A percentile compares a stretch with the other conserved stretches of the same genome.
Evolutionary conservation across 352 stramenopile species (phyloP).

Genomic region (Globisporangium irregulare): DNA sequence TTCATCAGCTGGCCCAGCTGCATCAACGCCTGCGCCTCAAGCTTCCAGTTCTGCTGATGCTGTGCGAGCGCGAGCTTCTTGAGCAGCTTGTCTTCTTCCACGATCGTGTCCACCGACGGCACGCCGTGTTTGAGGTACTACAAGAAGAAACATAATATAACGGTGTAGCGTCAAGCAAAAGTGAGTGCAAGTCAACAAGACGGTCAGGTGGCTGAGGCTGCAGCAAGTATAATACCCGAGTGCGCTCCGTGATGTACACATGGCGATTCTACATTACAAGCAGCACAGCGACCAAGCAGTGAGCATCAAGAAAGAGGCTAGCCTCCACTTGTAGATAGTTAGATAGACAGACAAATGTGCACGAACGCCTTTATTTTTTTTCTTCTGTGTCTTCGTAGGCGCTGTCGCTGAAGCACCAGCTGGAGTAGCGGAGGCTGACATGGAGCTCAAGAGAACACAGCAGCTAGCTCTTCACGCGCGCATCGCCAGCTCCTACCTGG

Average conservation of each 20-base stretch:
- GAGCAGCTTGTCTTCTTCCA: constrained; percentile 68
- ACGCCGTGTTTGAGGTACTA: constrained; percentile 73
- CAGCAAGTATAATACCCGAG: constrained; percentile 31
- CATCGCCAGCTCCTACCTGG: not conserved
- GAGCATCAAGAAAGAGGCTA: not conserved
- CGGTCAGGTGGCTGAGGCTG: not conserved
- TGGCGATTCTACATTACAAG: constrained; percentile 38
- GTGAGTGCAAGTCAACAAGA: not conserved
- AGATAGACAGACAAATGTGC: not conserved
- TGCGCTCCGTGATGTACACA: constrained; percentile 79
- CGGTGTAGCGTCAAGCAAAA: not conserved
- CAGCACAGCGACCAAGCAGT: not conserved
- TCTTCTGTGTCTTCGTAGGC: not conserved
- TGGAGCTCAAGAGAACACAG: not conserved
- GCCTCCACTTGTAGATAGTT: not conserved
- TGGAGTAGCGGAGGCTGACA: not conserved
- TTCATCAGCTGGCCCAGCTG: constrained; percentile 77
- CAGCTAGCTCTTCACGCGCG: not conserved
- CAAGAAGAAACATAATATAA: not conserved
- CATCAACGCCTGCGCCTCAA: constrained; percentile 57
- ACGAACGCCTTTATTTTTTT: constrained; percentile 13
- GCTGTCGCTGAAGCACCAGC: not conserved
- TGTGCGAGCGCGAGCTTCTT: constrained; percentile 50
- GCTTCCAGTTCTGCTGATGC: constrained; percentile 52
- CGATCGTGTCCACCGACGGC: constrained; percentile 60